Conservation (phyloP, 371 early-diverging fungal genomes). For the Mucor ambiguus region DNA sequence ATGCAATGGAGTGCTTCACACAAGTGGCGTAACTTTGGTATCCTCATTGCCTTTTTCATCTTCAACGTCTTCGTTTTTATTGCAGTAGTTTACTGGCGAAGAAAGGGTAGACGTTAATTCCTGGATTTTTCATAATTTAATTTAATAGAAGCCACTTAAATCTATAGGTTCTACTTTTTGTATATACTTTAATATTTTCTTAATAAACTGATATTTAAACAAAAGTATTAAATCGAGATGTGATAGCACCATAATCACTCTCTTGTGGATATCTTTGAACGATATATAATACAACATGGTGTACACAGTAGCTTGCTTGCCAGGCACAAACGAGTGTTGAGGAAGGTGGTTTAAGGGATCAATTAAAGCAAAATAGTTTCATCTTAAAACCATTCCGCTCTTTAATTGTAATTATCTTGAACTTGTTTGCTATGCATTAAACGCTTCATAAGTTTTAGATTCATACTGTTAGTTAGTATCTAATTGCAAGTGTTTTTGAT, state of each 20-base stretch:
- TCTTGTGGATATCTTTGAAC: no score
- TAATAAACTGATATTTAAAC: background rate
- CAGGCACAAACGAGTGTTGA: no score
- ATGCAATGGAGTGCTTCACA: conserved; percentile 60
- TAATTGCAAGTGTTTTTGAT: background rate
- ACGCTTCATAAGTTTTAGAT: background rate
- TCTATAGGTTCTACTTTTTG: background rate
- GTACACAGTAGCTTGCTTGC: no score
- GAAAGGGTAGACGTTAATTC: conserved; percentile 27
- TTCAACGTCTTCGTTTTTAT: conserved; percentile 52
- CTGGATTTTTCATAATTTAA: background rate
- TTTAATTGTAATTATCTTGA: background rate
- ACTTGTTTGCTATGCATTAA: background rate
- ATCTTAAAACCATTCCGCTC: background rate
- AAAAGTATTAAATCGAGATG: no score
- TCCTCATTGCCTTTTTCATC: conserved; percentile 52
- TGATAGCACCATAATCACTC: no score
- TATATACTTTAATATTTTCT: background rate
- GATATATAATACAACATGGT: no score
- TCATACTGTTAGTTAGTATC: background rate
- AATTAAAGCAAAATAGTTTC: no score
- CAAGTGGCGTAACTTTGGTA: conserved; percentile 71
- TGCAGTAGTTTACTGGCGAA: conserved; percentile 21
- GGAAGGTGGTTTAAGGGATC: no score
- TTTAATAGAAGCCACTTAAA: background rate